Conservation (phyloP, 768 basidiomycete genomes). For the Leccinum subgranulosum region DNA sequence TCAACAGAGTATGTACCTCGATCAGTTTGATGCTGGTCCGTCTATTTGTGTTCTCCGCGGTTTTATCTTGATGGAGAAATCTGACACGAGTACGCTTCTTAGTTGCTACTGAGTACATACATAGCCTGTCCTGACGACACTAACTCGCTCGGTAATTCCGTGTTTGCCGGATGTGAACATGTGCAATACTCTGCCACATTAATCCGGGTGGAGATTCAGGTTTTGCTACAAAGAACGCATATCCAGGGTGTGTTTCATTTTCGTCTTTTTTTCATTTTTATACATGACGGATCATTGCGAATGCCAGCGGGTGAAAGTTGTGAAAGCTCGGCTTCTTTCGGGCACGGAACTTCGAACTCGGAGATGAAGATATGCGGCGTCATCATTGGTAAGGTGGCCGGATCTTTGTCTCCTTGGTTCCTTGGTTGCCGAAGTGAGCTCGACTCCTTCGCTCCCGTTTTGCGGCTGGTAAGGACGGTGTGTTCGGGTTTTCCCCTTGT, state of each 20-base stretch:
- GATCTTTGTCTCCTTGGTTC: neutral
- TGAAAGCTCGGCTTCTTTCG: constrained; percentile 1
- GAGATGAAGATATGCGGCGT: neutral
- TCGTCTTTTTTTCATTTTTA: neutral
- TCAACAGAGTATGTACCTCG: neutral
- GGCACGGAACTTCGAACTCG: constrained; percentile 5
- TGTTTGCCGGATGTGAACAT: neutral
- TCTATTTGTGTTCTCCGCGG: neutral
- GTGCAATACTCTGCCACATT: constrained; percentile 1
- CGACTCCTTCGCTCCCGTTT: neutral
- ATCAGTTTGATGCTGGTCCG: neutral
- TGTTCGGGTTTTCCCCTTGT: neutral
- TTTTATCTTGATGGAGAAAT: neutral
- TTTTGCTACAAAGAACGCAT: no score
- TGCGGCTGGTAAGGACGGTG: no score
- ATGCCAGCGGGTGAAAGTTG: neutral
- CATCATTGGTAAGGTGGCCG: no score
- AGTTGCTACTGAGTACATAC: neutral
- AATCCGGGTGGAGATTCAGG: neutral
- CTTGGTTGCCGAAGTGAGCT: neutral
- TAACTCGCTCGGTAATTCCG: neutral
- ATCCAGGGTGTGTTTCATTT: neutral
- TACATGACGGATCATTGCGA: neutral
- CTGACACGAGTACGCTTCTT: neutral
- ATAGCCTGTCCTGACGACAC: neutral